These are phyloP conservation scores for Gossypium raimondii DNA, from an alignment of 345 rosid genomes.

Conservation along the genomic window DNA sequence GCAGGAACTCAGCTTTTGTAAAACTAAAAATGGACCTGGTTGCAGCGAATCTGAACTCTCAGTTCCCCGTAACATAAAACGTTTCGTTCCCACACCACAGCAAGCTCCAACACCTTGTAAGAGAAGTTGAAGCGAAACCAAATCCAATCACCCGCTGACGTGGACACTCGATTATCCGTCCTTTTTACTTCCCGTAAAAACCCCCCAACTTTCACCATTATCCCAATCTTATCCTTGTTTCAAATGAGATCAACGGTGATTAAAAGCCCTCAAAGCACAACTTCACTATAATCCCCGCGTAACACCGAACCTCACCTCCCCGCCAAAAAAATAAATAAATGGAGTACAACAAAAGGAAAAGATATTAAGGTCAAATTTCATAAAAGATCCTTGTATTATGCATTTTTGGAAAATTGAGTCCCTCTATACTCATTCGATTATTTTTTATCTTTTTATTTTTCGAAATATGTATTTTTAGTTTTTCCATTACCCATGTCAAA, in stretches of 20 bases:
- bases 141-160: conserved; percentile 14
- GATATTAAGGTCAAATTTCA: no score
- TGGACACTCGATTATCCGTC: conserved; percentile 12
- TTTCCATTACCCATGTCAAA: no score
- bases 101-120: no score
- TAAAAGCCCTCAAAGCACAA: neutral
- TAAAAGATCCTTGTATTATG: no score
- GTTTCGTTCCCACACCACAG: no score
- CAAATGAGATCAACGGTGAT: neutral
- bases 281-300: neutral
- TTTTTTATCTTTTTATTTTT: no score
- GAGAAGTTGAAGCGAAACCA: neutral
- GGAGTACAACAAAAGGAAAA: neutral
- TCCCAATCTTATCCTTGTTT: conserved; percentile 10
- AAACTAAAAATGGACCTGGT: neutral
- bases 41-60: neutral
- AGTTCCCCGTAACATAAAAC: neutral
- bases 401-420: no score
- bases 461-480: no score
- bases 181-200: neutral
- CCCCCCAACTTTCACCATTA: neutral
- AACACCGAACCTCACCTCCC: neutral
- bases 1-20: neutral
- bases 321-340: neutral
- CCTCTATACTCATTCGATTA: no score